Evolutionary conservation across 306 rosid species (phyloP), one percentile per base, ranked within the genome.

Genomic region (Citrullus amarus): DNA sequence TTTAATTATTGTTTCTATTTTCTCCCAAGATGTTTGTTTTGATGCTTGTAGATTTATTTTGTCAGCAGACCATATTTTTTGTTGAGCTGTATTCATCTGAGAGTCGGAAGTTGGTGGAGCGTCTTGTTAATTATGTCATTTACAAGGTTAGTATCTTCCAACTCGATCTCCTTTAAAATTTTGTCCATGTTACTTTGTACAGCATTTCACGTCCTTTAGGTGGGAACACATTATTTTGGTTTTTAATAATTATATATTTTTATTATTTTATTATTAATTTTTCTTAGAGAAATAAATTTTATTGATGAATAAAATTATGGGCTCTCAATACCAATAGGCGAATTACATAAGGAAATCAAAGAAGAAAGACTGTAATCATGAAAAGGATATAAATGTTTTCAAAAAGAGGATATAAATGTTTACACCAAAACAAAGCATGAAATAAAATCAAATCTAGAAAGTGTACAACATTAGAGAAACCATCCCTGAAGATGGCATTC

Each of bases 91-190:
- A 90, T 85, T 85, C 99, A 72, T 69, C 96, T 67, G 99, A 95
- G 85, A 87, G 89, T 74, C 90, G 91, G 67, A 95, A 91, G 62
- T 76, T 95, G 87, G 83, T 87, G 68, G 97, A 95, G 48, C 93
- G 97, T 74, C 97, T 95, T 60, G 81, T 88, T 80, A 92, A 92
- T 83, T 96, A 96, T 90, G 85, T 92, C 69, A 86, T 96, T 77
- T 96, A 96, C 87, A 96, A 96, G 98, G 99, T 91, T 78, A 86
- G 68, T 59, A 15, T 55, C 76, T 72, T 72, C 38, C 44, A 28
- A 73, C 61, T 51, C 15, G 13, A 71, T 73, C 77, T 28, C 72
- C 48, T 4, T 50, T 46, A 71, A 41, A 28, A 15, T 25, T 4
- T 4, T 20, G 18, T 15, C 9, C 14, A 1, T 71, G 36, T 69